Base-by-base conservation (phyloP, 257 asterid genomes). In the Ilex asprella region DNA sequence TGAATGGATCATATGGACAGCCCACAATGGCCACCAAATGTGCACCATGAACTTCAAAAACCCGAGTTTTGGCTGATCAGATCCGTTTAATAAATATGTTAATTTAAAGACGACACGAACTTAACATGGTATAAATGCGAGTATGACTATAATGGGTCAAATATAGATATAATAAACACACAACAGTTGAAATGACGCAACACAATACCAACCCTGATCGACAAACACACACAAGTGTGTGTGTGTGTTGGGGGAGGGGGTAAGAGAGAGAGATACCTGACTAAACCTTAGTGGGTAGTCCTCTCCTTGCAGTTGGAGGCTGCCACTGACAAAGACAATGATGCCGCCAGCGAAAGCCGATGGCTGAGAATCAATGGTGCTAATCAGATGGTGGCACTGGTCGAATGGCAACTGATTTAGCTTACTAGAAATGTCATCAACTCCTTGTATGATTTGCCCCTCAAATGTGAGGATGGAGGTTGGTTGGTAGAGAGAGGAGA, bases 271-370 rank as follows among this genome's bases (percentile, higher is more conserved):
- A 30, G 12, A 12, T 3, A 77, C 86, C 86, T 81, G 86, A 74
- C 91, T 84, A 71, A 84, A 84, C 70, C 91, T 81, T 64, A 81
- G 69, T 44, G 88, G 74, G 61, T 81, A 78, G 30, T 77, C 88
- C 68, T 81, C 84, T 47, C 83, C 86, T 10, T 39, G 74, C 12
- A 77, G 74, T 14, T 73, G 84, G 77, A 81, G 79, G 82, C 83
- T 73, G 32, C 88, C 91, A 51, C 86, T 81, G 10, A 81, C 82
- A 5, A 81, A 81, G 29, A 84, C 73, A 53, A 84, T 39, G 56
- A 81, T 16, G 57, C 88, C 86, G n/a, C 86, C 86, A 0, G 56
- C 57, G 15, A 65, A 43, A 2, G 72, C 67, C 0, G 86, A 79
- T 13, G 81, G 82, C 63, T 81, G 87, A 54, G 79, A 73, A 77